Evolutionary conservation across 768 basidiomycete species (phyloP).

Genomic region (Podaxis sp.): DNA sequence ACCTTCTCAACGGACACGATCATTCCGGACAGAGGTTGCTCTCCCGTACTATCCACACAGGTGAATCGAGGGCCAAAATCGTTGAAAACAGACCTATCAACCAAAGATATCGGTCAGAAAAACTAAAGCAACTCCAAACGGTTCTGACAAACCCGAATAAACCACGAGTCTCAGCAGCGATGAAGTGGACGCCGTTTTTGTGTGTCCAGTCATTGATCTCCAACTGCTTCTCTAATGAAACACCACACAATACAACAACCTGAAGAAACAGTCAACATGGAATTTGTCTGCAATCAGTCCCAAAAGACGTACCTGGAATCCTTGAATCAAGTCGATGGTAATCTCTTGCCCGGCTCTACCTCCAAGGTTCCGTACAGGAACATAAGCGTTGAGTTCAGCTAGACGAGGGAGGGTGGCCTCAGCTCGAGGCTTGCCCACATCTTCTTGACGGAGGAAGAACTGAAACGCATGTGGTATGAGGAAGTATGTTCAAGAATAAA

Average conservation of each 20-base stretch:
- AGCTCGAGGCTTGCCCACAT: slow-evolving; percentile 87
- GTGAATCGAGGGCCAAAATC: slow-evolving; percentile 96
- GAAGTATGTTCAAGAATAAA: background rate
- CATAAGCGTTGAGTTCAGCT: slow-evolving; percentile 94
- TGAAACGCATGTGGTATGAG: slow-evolving; percentile 28
- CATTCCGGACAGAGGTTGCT: slow-evolving; percentile 92
- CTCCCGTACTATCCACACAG: slow-evolving; percentile 97
- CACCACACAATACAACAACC: slow-evolving; percentile 90
- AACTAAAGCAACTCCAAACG: background rate
- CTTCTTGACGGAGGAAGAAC: slow-evolving; percentile 92
- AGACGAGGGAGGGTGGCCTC: slow-evolving; percentile 84
- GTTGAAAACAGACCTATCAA: slow-evolving; percentile 82
- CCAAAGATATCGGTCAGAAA: slow-evolving; percentile 3
- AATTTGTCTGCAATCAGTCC: background rate
- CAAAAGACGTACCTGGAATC: slow-evolving; percentile 74
- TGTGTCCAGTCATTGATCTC: slow-evolving; percentile 98
- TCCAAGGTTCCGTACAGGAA: slow-evolving; percentile 86
- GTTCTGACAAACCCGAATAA: slow-evolving; percentile 76
- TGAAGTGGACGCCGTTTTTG: slow-evolving; percentile 84
- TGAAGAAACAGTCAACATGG: slow-evolving; percentile 26
- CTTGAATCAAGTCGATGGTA: slow-evolving; percentile 75
- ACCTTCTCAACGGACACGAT: slow-evolving; percentile 93
- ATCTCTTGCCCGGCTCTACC: slow-evolving; percentile 77
- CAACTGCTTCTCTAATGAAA: slow-evolving; percentile 75
- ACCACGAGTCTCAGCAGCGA: slow-evolving; percentile 87